These are phyloP conservation scores for Saccharum officinarum DNA, from an alignment of 176 grass and related monocot species.

Conservation along the genomic window DNA sequence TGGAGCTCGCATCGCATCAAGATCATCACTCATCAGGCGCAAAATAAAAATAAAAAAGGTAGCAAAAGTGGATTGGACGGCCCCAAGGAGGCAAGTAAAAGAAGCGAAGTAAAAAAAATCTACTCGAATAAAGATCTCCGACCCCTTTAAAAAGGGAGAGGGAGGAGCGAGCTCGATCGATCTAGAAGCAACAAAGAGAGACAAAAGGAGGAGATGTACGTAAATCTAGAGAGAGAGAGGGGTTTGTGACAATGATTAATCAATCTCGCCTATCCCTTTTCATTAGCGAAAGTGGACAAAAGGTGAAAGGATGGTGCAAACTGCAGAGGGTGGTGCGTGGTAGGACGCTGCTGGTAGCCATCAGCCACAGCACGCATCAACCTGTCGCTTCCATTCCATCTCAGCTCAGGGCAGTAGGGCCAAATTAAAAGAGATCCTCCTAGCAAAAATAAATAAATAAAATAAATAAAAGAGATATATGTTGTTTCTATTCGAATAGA, in stretches of 20 bases:
- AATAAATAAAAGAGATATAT: no score
- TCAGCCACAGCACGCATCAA: conserved; percentile 12
- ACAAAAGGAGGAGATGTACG: not conserved
- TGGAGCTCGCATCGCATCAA: not conserved
- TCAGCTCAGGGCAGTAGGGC: no score
- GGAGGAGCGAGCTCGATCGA: no score
- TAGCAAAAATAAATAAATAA: no score
- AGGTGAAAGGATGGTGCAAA: not conserved
- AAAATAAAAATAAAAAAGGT: not conserved
- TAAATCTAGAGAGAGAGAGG: not conserved
- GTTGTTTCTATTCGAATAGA: no score
- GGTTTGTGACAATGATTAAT: not conserved
- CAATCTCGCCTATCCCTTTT: not conserved
- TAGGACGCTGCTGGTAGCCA: conserved; percentile 41
- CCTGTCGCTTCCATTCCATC: not conserved
- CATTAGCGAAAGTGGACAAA: not conserved
- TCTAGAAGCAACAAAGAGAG: conserved; percentile 18
- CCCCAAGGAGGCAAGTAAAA: not conserved
- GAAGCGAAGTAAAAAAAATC: not conserved
- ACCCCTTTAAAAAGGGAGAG: not conserved
- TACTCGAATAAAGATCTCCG: conserved; percentile 10
- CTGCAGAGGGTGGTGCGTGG: not conserved
- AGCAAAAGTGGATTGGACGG: not conserved
- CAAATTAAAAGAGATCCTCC: not conserved
- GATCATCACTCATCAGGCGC: not conserved